Evolutionary conservation across 805 yeast species (phyloP).

Genomic region (Alloascoidea africana): DNA sequence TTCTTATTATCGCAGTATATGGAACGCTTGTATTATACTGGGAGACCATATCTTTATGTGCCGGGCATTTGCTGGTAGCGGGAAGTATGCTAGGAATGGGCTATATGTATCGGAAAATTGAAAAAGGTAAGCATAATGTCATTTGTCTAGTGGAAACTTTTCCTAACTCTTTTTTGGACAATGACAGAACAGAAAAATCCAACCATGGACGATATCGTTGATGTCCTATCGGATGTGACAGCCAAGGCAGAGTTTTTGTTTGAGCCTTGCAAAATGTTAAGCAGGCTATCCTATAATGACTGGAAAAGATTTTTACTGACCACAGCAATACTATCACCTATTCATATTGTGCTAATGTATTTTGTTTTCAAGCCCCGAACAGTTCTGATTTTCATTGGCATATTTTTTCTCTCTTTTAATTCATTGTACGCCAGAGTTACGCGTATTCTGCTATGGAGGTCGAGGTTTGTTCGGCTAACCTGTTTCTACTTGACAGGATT

Average conservation of each 20-base stretch:
- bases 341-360: slow-evolving; percentile 55
- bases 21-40: slow-evolving; percentile 56
- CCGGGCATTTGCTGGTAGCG: slow-evolving; percentile 63
- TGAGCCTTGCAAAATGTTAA: slow-evolving; percentile 59
- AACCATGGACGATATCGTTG: slow-evolving; percentile 76
- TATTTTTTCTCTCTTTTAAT: slow-evolving; percentile 63
- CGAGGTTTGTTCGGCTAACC: slow-evolving; percentile 49
- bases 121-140: slow-evolving; percentile 4
- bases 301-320: slow-evolving; percentile 70
- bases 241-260: slow-evolving; percentile 64
- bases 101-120: slow-evolving; percentile 11
- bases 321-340: slow-evolving; percentile 73
- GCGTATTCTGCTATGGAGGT: slow-evolving; percentile 74
- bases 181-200: slow-evolving; percentile 51
- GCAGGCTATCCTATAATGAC: slow-evolving; percentile 60
- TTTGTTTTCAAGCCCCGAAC: slow-evolving; percentile 60
- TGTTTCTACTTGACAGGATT: slow-evolving; percentile 80
- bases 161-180: background rate
- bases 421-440: slow-evolving; percentile 76
- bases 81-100: slow-evolving; percentile 15
- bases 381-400: slow-evolving; percentile 41
- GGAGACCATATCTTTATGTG: slow-evolving; percentile 61
- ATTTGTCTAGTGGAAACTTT: background rate
- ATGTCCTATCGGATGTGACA: slow-evolving; percentile 57
- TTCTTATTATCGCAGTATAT: slow-evolving; percentile 40